Evolutionary conservation across 306 rosid species (phyloP).

Genomic region (Herpetospermum pedunculosum): DNA sequence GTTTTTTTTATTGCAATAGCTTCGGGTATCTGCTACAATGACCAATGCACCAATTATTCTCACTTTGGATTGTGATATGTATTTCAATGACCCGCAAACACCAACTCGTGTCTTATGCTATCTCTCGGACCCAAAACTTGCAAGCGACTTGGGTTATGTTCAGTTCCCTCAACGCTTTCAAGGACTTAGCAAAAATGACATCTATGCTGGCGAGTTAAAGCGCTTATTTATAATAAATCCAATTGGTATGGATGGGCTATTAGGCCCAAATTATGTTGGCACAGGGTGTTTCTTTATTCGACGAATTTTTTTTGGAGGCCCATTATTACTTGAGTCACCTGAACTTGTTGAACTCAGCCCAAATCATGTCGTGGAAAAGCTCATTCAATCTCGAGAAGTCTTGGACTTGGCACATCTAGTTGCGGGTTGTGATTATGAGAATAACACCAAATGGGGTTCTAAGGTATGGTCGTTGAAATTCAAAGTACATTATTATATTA

Average conservation of each 20-base stretch:
- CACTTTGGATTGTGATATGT: slow-evolving; percentile 27
- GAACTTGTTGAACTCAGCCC: slow-evolving; percentile 18
- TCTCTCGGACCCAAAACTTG: not conserved
- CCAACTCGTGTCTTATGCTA: slow-evolving; percentile 23
- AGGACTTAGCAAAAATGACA: not conserved
- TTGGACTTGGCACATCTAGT: slow-evolving; percentile 18
- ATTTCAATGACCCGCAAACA: slow-evolving; percentile 27
- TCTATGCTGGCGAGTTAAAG: not conserved
- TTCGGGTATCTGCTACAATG: slow-evolving; percentile 33
- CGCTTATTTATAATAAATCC: not conserved
- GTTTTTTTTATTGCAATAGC: slow-evolving; percentile 1
- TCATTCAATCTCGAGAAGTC: slow-evolving; percentile 8
- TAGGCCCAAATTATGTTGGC: slow-evolving; percentile 18
- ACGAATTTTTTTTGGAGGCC: slow-evolving; percentile 23
- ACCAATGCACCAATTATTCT: slow-evolving; percentile 29
- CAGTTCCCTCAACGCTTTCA: slow-evolving; percentile 23
- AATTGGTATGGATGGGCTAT: slow-evolving; percentile 18
- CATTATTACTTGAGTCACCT: not conserved
- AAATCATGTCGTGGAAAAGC: not conserved
- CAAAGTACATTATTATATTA: too few relatives aligned
- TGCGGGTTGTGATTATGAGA: slow-evolving; percentile 21
- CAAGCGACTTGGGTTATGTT: slow-evolving; percentile 5
- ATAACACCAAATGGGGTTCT: slow-evolving; percentile 21
- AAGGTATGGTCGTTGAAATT: slow-evolving; percentile 13
- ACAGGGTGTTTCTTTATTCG: slow-evolving; percentile 26